Percentiles rank a stretch among this genome's conserved stretches.
Evolutionary conservation across 495 filamentous ascomycete species (phyloP).

Genomic region (Articulospora tetracladia): DNA sequence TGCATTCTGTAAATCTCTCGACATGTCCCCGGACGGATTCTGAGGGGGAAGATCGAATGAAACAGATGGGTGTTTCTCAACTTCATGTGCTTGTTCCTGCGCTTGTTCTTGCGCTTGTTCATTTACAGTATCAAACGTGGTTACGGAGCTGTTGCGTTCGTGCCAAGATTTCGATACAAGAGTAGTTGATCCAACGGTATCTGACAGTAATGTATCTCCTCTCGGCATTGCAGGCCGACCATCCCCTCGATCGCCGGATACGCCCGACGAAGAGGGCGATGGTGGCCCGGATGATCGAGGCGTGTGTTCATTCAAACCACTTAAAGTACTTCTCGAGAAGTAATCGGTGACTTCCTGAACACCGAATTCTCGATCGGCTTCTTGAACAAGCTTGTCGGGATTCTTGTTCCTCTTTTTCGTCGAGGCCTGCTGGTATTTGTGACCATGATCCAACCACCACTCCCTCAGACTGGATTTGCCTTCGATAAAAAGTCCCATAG

Average conservation of each 20-base stretch:
- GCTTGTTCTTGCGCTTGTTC: slow-evolving; percentile 4
- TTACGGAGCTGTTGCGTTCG: slow-evolving; percentile 18
- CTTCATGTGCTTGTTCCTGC: slow-evolving; percentile 1
- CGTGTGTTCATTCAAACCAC: slow-evolving; percentile 10
- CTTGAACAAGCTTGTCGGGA: slow-evolving; percentile 5
- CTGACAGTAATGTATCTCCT: slow-evolving; percentile 6
- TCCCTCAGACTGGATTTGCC: slow-evolving; percentile 27
- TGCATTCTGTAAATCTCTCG: slow-evolving; percentile 22
- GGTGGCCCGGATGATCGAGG: not conserved
- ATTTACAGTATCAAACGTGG: slow-evolving; percentile 15
- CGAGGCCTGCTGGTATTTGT: slow-evolving; percentile 9
- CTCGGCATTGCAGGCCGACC: slow-evolving; percentile 15
- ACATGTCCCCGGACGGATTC: slow-evolving; percentile 12
- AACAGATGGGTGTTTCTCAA: slow-evolving; percentile 16
- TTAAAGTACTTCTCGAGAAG: slow-evolving; percentile 14
- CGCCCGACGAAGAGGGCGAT: slow-evolving; percentile 10
- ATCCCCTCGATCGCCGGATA: slow-evolving; percentile 1
- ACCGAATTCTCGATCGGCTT: slow-evolving; percentile 26
- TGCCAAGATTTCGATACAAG: slow-evolving; percentile 12
- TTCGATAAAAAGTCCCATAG: slow-evolving; percentile 34
- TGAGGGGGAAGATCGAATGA: slow-evolving; percentile 21
- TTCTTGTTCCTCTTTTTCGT: slow-evolving; percentile 9
- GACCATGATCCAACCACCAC: slow-evolving; percentile 25
- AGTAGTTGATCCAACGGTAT: slow-evolving; percentile 4
- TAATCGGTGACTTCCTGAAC: slow-evolving; percentile 22